Base-by-base conservation (phyloP, 139 green algal species). In the Chlorella sorokiniana region DNA sequence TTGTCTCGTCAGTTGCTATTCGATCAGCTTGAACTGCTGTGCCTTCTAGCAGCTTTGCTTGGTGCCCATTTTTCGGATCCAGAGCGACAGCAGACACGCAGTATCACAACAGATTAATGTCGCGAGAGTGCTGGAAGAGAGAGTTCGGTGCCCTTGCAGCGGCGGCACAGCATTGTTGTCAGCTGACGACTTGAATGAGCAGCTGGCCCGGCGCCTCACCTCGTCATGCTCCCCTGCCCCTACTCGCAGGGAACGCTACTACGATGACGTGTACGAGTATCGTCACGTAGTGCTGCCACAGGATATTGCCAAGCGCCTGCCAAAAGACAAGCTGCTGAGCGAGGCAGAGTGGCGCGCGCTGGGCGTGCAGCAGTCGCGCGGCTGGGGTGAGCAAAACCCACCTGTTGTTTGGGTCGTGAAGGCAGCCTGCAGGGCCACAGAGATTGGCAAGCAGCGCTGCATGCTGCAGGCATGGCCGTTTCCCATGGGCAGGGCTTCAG, bases 271-370 rank as follows among this genome's bases (percentile, higher is more conserved):
- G 0, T 98, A 95, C 86, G 94, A 98, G 79, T 86, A 82, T 48
- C 16, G 33, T 84, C 96, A 99, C 89, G 96, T 99, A 10, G 93
- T 99, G 23, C 90, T 99, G 44, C 94, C 96, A 3, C 85, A 88
- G 65, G 95, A 99, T 63, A 96, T 98, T 77, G 91, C 94, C 9
- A 90, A 94, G 70, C 86, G 94, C 48, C 83, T 99, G 22, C 96
- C 95, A 2, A 98, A 99, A 85, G 91, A 89, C 71, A 86, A 92
- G 33, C 90, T 99, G 64, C 84, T 99, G 78, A 93, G 89, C 41
- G 96, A 99, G 93, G 85, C 89, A 5, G 96, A 99, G 76, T 99
- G 96, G 96, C 89, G 96, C 8, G 88, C 84, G n/a, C 79, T 99
- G 20, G 97, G 97, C 38, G 95, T 99, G 41, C 95, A 98, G 88